These are phyloP conservation scores for Bothriochloa decipiens DNA, from an alignment of 176 grass and related monocot genomes.

Conservation along the genomic window DNA sequence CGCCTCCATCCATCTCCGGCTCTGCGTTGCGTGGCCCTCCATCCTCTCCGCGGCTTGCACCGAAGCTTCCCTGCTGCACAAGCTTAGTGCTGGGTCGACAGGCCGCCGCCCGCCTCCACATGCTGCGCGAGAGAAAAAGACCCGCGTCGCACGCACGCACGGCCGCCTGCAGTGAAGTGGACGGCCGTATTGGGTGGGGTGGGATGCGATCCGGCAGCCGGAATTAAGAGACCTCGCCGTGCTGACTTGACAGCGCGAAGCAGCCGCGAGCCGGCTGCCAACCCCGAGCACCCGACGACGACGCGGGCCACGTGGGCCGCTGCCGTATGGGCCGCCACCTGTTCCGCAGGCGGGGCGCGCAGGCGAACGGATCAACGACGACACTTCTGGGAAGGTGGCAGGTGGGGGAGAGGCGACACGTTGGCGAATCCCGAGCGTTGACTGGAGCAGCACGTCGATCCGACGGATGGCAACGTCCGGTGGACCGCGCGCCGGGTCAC, in stretches of 20 bases:
- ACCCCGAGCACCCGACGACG: neutral
- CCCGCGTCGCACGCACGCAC: neutral
- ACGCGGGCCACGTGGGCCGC: neutral
- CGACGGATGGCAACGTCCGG: neutral
- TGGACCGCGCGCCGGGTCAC: neutral
- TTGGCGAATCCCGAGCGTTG: fast-evolving
- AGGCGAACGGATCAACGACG: conserved; percentile 10
- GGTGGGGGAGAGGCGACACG: neutral
- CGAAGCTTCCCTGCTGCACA: conserved; percentile 27
- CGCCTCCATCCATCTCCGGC: neutral
- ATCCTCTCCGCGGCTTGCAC: neutral
- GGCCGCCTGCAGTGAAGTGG: neutral
- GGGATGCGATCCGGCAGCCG: neutral
- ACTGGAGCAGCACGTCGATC: neutral
- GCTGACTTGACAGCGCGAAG: neutral
- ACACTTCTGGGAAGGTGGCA: conserved; percentile 46
- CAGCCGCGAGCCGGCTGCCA: neutral
- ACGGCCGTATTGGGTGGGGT: neutral
- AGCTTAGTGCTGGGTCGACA: neutral
- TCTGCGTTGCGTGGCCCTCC: neutral
- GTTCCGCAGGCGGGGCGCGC: neutral
- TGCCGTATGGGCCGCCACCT: neutral
- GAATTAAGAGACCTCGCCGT: neutral
- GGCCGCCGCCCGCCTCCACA: conserved; percentile 17
- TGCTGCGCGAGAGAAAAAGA: neutral